Percentiles rank a stretch among this genome's conserved stretches.
phyloP scores from a whole-genome alignment of 805 yeast genomes.

The Kurtzmaniella cleridarum region DNA sequence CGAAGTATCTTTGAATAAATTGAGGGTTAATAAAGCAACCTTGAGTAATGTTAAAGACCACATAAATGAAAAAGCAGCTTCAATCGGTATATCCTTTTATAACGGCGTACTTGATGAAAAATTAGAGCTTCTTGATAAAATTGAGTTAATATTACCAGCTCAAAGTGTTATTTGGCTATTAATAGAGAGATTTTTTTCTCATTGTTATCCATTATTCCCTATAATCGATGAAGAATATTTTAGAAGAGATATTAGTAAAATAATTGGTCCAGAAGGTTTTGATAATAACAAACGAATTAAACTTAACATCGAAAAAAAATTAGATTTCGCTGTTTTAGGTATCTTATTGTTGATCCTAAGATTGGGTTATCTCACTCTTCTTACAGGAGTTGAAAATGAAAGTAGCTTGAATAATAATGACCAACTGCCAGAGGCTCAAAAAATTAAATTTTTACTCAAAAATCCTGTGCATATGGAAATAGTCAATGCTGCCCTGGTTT shows the following conservation, averaged over 20 bases:
- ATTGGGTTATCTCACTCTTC: constrained; percentile 28
- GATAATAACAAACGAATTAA: constrained; percentile 4
- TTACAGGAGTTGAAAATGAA: constrained; percentile 27
- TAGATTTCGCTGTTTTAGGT: constrained; percentile 31
- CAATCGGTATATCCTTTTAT: constrained; percentile 22
- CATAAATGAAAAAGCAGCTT: constrained; percentile 13
- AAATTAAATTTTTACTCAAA: constrained; percentile 19
- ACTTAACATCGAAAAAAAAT: constrained; percentile 19
- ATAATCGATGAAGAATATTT: constrained; percentile 34
- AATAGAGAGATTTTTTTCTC: constrained; percentile 35
- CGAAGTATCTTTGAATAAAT: neutral
- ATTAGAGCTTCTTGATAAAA: constrained; percentile 19
- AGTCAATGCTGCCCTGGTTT: constrained; percentile 25
- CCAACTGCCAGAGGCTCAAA: constrained; percentile 19
- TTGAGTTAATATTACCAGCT: constrained; percentile 32
- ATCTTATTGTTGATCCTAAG: constrained; percentile 27
- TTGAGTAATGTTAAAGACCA: constrained; percentile 4
- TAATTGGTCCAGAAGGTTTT: constrained; percentile 34
- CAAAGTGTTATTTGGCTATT: constrained; percentile 32
- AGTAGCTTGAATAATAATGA: constrained; percentile 17
- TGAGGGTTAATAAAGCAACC: too few species aligned
- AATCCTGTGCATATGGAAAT: constrained; percentile 28
- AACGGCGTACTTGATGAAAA: constrained; percentile 24
- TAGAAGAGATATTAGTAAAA: constrained; percentile 20
- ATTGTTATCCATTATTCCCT: constrained; percentile 41